Conservation (phyloP, 768 basidiomycete species). For the Mycena leptocephala region DNA sequence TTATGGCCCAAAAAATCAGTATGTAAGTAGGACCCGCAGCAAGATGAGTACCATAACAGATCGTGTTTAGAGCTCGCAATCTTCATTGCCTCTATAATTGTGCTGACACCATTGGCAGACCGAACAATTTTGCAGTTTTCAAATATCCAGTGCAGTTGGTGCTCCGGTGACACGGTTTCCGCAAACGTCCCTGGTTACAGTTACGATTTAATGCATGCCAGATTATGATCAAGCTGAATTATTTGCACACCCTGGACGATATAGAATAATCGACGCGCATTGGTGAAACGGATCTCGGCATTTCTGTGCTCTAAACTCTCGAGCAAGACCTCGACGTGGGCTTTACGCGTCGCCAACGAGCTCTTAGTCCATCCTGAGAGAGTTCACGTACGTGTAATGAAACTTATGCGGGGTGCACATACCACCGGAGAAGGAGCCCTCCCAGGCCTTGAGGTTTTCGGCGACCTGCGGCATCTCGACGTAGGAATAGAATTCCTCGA, state of each 20-base stretch:
- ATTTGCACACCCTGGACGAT: conserved; percentile 85
- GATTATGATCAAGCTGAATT: background rate
- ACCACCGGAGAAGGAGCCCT: conserved; percentile 88
- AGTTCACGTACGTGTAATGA: conserved; percentile 24
- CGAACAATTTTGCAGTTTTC: conserved; percentile 93
- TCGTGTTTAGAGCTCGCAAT: conserved; percentile 93
- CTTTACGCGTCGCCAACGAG: conserved; percentile 71
- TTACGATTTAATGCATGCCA: conserved; percentile 11
- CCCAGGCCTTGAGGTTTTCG: conserved; percentile 91
- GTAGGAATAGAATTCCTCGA: conserved; percentile 98
- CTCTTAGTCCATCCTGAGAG: conserved; percentile 85
- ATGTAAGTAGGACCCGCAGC: background rate
- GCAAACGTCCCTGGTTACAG: conserved; percentile 82
- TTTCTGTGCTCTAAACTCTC: conserved; percentile 92
- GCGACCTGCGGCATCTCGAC: conserved; percentile 94
- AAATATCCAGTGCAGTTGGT: conserved; percentile 96
- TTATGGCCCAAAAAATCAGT: conserved; percentile 15
- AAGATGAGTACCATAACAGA: conserved; percentile 72
- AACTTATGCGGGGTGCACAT: conserved; percentile 41
- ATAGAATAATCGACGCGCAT: conserved; percentile 91
- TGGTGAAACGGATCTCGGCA: conserved; percentile 87
- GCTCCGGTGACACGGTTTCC: conserved; percentile 92
- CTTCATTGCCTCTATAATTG: conserved; percentile 91
- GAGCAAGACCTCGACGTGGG: conserved; percentile 85
- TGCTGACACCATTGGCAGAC: conserved; percentile 85